Conservation (phyloP, 2,329 filamentous ascomycete species). For the Paecilomyces dactylethromorphus region DNA sequence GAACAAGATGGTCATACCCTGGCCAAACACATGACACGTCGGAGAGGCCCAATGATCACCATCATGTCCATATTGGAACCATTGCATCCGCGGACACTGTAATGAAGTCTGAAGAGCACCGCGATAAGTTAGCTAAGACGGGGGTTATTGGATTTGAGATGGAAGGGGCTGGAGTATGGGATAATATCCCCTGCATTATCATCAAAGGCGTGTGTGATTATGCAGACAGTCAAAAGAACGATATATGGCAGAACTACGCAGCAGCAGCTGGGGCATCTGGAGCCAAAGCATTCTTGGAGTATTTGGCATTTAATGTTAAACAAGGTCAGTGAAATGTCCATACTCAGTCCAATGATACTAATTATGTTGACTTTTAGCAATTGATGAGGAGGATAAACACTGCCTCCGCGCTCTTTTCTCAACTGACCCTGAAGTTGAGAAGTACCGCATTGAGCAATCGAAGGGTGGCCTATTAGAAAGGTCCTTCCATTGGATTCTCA, state of each 20-base stretch:
- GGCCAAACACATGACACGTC: too few species aligned
- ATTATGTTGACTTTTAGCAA: too few species aligned
- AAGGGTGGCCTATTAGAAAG: too few species aligned
- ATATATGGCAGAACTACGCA: neutral
- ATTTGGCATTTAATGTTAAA: neutral
- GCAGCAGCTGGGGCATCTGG: slow-evolving; percentile 8
- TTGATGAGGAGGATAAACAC: too few species aligned
- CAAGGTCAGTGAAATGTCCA: too few species aligned
- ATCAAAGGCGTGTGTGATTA: slow-evolving; percentile 13
- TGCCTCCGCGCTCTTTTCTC: too few species aligned
- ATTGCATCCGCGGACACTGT: neutral
- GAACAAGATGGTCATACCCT: too few species aligned
- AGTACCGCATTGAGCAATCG: too few species aligned
- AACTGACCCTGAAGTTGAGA: too few species aligned
- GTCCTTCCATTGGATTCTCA: too few species aligned
- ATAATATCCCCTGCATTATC: slow-evolving; percentile 7
- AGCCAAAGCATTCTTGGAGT: slow-evolving; percentile 7
- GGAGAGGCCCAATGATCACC: too few species aligned
- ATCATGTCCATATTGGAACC: neutral
- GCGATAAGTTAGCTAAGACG: neutral
- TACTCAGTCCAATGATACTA: too few species aligned
- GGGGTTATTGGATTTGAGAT: slow-evolving; percentile 13
- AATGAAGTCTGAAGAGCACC: neutral
- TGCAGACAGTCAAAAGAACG: slow-evolving; percentile 7
- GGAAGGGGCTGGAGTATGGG: slow-evolving; percentile 12